Conservation (phyloP, 202 grass and related monocot species). For the Schoenoplectus tabernaemontani region DNA sequence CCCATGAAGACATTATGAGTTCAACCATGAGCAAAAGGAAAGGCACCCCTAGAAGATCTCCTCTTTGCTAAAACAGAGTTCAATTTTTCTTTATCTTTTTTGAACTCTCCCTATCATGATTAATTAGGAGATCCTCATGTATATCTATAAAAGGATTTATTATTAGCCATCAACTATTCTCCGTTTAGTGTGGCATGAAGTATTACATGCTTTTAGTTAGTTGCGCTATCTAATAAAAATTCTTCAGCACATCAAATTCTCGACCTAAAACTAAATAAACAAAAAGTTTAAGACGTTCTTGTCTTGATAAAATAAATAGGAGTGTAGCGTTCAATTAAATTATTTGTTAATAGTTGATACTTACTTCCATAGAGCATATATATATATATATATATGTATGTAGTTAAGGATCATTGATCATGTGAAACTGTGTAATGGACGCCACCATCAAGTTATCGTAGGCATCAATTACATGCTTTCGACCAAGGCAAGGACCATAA, state of each 20-base stretch:
- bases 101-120: constrained; percentile 43
- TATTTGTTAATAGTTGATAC: background rate
- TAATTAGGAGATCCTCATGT: constrained; percentile 35
- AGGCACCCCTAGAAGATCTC: constrained; percentile 86
- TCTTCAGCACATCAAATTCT: background rate
- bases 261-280: background rate
- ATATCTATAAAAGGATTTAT: constrained; percentile 40
- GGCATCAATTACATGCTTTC: constrained; percentile 13
- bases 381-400: no score
- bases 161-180: constrained; percentile 15
- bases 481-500: background rate
- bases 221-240: background rate
- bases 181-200: background rate
- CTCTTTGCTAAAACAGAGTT: constrained; percentile 68
- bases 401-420: background rate
- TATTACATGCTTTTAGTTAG: constrained; percentile 18
- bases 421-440: constrained; percentile 2
- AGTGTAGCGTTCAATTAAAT: background rate
- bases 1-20: constrained; percentile 63
- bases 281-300: background rate
- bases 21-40: constrained; percentile 95
- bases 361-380: background rate
- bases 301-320: background rate
- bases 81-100: constrained; percentile 27
- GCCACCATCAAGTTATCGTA: constrained; percentile 5